Conservation (phyloP, 1,284 basidiomycete genomes). For the Ganoderma leucocontextum region DNA sequence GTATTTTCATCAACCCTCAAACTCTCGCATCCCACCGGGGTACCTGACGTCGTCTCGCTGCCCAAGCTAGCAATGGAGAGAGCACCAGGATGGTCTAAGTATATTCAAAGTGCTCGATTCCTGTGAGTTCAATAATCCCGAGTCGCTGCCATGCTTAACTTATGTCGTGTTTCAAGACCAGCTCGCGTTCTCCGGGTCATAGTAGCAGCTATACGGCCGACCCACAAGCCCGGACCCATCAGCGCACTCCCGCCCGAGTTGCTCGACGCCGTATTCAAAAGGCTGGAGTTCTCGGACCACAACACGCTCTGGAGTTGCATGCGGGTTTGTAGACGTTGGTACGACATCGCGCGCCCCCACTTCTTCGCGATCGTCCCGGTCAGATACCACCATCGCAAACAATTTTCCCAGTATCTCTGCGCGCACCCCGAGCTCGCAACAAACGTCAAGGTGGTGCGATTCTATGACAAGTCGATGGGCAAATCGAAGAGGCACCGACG, state of each 20-base stretch:
- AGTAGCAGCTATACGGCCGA: too few species aligned
- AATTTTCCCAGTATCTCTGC: background rate
- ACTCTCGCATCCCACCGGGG: too few species aligned
- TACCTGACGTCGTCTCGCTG: too few species aligned
- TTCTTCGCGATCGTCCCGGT: background rate
- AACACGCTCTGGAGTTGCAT: background rate
- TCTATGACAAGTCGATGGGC: background rate
- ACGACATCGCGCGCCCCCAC: background rate
- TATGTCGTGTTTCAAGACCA: too few species aligned
- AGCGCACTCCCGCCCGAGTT: background rate
- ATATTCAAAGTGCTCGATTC: too few species aligned
- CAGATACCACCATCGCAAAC: background rate
- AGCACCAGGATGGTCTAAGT: too few species aligned
- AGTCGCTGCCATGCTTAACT: too few species aligned
- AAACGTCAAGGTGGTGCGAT: background rate
- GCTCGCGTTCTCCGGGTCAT: too few species aligned
- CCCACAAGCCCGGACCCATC: background rate
- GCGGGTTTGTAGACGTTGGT: background rate
- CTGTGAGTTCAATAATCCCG: too few species aligned
- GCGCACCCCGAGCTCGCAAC: background rate
- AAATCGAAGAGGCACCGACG: background rate
- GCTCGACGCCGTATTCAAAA: background rate
- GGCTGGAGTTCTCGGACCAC: background rate
- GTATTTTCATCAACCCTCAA: too few species aligned
- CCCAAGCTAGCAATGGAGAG: too few species aligned